Evolutionary conservation across 805 yeast species (phyloP), one percentile per base, ranked within the genome.

Genomic region (Ogataea paraovalis): DNA sequence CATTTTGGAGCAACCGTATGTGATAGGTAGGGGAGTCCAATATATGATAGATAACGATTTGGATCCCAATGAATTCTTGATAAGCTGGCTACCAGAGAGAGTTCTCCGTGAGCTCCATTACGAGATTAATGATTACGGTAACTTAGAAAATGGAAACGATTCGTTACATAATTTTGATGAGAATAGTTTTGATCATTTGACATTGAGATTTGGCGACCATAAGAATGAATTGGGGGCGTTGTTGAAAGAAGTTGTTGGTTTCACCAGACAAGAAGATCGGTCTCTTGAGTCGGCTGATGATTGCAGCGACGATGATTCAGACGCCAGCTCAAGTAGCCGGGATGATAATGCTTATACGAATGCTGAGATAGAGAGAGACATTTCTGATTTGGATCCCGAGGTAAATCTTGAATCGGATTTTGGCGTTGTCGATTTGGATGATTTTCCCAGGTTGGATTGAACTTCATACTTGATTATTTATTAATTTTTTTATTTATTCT

Each of bases 11-110:
- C 54, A 51, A 37, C 20, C 43, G 4, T 27, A 23, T 4, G 16
- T 22, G 10, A n/a, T 28, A 2, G 16, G 36, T 3, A 19, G 13
- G 25, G 21, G 42, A 18, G 10, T 48, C 16, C 39, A 41, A 32
- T 27, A 45, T 37, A 46, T 51, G 52, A 30, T 13, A 27, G 41
- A 21, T n/a, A 19, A 28, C 21, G 48, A 42, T 10, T 16, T 48
- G 27, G 52, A 48, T 42, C 41, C 48, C 1, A 12, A 37, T 9
- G 20, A 20, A 13, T n/a, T 12, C 6, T 14, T 37, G 20, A 43
- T 43, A 2, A 37, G 25, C 20, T 25, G 18, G 12, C 20, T 43
- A 28, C 45, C 45, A 12, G 4, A 23, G 3, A 37, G 23, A 14
- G 34, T 43, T 3, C 19, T 43, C 18, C 13, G 13, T 10, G 21